Conservation (phyloP, 2,329 filamentous ascomycete genomes). For the Trichoderma oligosporum region DNA sequence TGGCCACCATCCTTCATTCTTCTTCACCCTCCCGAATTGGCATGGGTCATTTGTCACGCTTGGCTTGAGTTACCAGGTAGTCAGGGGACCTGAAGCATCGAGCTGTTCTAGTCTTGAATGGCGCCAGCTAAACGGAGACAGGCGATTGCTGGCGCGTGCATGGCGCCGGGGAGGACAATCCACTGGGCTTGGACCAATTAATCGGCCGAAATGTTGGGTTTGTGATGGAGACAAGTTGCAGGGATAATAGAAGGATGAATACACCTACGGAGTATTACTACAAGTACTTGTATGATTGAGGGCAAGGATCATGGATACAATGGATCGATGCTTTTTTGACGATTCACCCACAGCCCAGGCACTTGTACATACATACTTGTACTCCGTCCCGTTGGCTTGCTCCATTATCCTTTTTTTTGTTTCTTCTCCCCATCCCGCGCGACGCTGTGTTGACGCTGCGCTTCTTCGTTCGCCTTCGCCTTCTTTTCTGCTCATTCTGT, state of each 20-base stretch:
- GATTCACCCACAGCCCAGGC: too few species aligned
- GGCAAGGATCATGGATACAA: neutral
- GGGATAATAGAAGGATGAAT: too few species aligned
- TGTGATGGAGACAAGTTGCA: too few species aligned
- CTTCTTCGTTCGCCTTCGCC: slow-evolving; percentile 7
- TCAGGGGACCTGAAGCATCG: slow-evolving; percentile 17
- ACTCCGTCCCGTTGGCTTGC: neutral
- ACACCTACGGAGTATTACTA: too few species aligned
- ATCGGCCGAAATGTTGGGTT: neutral
- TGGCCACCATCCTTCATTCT: slow-evolving; percentile 13
- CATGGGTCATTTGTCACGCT: slow-evolving; percentile 2
- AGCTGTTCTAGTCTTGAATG: neutral
- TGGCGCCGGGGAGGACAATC: neutral
- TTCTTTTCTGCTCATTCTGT: slow-evolving; percentile 8
- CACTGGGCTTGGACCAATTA: neutral
- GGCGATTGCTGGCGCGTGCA: neutral
- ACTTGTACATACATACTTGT: too few species aligned
- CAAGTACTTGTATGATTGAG: neutral
- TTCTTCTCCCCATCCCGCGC: neutral
- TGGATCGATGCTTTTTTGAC: neutral
- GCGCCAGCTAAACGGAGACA: neutral
- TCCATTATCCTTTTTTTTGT: slow-evolving; percentile 15
- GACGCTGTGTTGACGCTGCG: neutral
- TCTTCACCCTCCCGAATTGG: slow-evolving; percentile 17
- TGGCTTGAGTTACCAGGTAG: too few species aligned